Base-by-base conservation (phyloP, 1,284 basidiomycete species). In the Malassezia vespertilionis region DNA sequence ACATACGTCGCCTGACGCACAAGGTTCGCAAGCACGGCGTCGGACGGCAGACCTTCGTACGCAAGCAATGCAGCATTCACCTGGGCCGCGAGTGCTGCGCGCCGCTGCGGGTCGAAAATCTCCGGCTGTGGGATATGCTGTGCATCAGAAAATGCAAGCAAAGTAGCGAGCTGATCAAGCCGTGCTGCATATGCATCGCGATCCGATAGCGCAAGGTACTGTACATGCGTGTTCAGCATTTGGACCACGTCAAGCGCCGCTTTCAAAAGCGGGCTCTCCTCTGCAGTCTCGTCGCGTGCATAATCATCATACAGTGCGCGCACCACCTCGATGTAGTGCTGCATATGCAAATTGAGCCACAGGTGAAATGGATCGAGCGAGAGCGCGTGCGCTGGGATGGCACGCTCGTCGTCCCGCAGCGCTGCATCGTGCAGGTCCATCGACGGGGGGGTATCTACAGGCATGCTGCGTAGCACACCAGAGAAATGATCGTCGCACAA, bases 21-120 rank as follows among this genome's bases (percentile, higher is more conserved):
- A 7, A 47, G 21, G 21, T 20, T 22, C n/a, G n/a, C 2, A 24
- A 42, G 30, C 12, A 37, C 37, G 4, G 47, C 10, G 24, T 30
- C 1, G 74, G 83, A 64, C 58, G 84, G 84, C 74, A 4, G 38
- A 24, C 45, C 45, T 4, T 15, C 24, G 10, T 27, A 9, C 26
- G 24, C 37, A 5, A 90, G 72, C 40, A 90, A 84, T 9, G 87
- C 87, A 38, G 79, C 78, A 57, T 89, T 84, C 43, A 91, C 81
- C 72, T 88, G 84, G 49, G 85, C 82, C 1, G 86, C 86, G 5
- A 90, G 77, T 5, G 79, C 79, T 57, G 83, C 81, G 43, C 86
- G 77, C 48, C 85, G 74, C 47, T 78, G 78, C 65, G 82, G 80
- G 40, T 77, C 76, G 49, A 90, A 71, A 67, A 88, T 88, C 40